Evolutionary conservation across 2,329 filamentous ascomycete genomes (phyloP), one percentile per base, ranked within the genome.

Genomic region (Beauveria bassiana): DNA sequence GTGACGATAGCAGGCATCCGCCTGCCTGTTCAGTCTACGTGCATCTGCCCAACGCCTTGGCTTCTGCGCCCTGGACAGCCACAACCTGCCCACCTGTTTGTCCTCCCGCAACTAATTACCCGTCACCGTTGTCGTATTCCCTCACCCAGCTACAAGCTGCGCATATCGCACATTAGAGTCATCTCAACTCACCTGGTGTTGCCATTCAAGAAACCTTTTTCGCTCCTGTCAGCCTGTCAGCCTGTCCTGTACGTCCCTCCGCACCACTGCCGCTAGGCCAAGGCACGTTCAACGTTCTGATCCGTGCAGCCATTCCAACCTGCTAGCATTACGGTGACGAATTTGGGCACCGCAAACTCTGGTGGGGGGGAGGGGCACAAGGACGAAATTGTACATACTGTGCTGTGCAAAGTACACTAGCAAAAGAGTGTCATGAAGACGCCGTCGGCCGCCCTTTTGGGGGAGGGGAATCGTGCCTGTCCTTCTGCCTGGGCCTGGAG

Each of bases 281-380:
- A 45, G 49, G 58, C 58, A 60, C 58, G 58, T 60, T 60, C 58
- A 60, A 51, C 38, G 42, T 51, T 54, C 26, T 60, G 58, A 60
- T 54, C 58, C 58, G 58, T 60, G 58, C 58, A 53, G 50, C 42
- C 40, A 20, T 12, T 53, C 28, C 50, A 60, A 53, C 47, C 40
- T 54, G 42, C 58, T 53, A 53, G 47, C 57, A 52, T 53, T 38
- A 28, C 58, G 49, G 50, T 54, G 50, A 60, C 40, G 20, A 54
- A 54, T 31, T 43, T 60, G 50, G 45, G 43, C 40, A 46, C 50
- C 26, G 45, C 50, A 40, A 60, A 18, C 26, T 54, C 42, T 16
- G 14, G 58, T 47, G 50, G 58, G 58, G 58, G 28, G 40, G 38
- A 53, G 40, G 50, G 40, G 40, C 40, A 31, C 7, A 6, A 59